phyloP scores from a whole-genome alignment of 108 stramenopile genomes.

The Cyclotella cryptica region DNA sequence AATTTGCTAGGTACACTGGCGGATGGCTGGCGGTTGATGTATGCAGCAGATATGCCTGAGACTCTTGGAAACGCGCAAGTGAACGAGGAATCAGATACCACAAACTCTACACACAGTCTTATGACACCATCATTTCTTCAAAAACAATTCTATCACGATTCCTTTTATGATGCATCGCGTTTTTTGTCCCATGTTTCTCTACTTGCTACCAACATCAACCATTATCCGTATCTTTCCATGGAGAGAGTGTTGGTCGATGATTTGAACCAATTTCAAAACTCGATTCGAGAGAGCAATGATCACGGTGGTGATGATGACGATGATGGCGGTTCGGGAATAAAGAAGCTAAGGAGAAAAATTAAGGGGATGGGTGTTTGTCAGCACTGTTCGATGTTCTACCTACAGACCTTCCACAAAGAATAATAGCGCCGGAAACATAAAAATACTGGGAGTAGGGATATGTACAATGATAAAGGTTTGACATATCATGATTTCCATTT shows the following conservation, averaged over 20 bases:
- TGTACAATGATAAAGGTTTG: conserved; percentile 32
- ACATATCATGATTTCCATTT: conserved; percentile 59
- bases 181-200: conserved; percentile 37
- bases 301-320: background rate
- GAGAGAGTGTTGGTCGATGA: conserved; percentile 51
- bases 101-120: background rate
- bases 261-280: conserved; percentile 15
- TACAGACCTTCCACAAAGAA: conserved; percentile 31
- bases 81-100: background rate
- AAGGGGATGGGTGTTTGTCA: conserved; percentile 51
- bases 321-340: background rate
- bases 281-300: background rate
- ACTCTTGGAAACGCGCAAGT: background rate
- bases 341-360: conserved; percentile 20
- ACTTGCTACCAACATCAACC: conserved; percentile 42
- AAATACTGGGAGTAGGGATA: background rate
- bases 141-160: conserved; percentile 36
- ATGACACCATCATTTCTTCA: conserved; percentile 34
- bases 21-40: conserved; percentile 38
- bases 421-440: background rate
- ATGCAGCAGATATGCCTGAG: background rate
- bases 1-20: conserved; percentile 39
- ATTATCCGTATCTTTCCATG: conserved; percentile 48
- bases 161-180: conserved; percentile 42
- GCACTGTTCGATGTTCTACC: conserved; percentile 49